Conservation (phyloP, 2,329 filamentous ascomycete species). For the Pestalotiopsis sp. region DNA sequence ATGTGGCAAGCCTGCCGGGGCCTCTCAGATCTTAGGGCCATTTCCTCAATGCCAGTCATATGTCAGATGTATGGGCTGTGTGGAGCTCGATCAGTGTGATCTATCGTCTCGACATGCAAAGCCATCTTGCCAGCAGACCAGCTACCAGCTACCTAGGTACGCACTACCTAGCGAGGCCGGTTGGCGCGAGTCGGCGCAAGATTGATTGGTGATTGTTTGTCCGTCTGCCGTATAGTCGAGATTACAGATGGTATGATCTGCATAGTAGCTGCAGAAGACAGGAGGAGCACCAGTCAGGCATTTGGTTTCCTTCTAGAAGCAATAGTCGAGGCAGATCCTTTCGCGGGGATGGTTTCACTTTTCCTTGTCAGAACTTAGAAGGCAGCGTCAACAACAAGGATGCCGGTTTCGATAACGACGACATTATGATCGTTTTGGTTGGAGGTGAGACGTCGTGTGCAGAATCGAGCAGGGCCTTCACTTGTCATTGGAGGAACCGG, state of each 20-base stretch:
- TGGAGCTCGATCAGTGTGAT: neutral
- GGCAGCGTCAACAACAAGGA: neutral
- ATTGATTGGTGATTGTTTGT: neutral
- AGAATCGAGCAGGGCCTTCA: neutral
- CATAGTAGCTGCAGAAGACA: neutral
- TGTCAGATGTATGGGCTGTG: neutral
- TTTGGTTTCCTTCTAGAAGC: neutral
- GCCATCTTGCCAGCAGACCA: neutral
- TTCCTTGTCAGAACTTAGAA: neutral
- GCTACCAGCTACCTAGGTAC: no score
- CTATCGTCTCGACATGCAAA: neutral
- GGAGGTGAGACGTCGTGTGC: neutral
- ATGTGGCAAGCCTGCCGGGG: conserved; percentile 5
- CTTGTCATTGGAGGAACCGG: neutral
- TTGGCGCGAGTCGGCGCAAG: neutral
- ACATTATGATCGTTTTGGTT: neutral
- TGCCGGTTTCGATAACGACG: neutral
- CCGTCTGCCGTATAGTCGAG: neutral
- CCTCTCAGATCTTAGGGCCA: neutral
- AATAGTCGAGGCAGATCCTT: neutral
- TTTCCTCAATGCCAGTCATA: neutral
- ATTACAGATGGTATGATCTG: neutral
- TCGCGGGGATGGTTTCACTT: neutral
- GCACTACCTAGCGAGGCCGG: neutral
- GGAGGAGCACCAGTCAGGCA: neutral